phyloP scores from a whole-genome alignment of 2,329 filamentous ascomycete genomes.

The Emydomyces testavorans region DNA sequence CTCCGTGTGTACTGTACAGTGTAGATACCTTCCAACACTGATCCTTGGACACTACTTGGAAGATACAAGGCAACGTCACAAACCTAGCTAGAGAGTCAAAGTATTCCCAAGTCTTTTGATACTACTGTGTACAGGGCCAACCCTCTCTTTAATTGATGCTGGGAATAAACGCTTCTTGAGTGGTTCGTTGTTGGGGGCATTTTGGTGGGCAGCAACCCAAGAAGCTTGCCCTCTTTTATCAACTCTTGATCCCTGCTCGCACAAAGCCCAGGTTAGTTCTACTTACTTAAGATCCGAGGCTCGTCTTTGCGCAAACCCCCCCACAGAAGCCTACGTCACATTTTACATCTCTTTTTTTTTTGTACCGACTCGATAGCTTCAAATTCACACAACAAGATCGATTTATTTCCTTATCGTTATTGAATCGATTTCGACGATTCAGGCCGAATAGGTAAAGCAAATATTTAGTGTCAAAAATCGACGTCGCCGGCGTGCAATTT shows the following conservation, averaged over 20 bases:
- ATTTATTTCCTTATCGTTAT: too few species aligned
- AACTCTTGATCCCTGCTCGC: slow-evolving; percentile 1
- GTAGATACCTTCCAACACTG: too few species aligned
- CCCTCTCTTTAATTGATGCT: too few species aligned
- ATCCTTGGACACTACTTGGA: neutral
- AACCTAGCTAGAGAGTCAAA: neutral
- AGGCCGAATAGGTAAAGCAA: too few species aligned
- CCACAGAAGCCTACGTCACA: slow-evolving; percentile 9
- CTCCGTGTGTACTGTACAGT: neutral
- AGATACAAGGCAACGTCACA: neutral
- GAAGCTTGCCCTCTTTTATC: neutral
- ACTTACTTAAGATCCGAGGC: slow-evolving; percentile 2
- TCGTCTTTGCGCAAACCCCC: slow-evolving; percentile 2
- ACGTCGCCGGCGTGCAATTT: too few species aligned
- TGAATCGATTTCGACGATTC: too few species aligned
- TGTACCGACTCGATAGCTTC: neutral
- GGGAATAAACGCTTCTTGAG: too few species aligned
- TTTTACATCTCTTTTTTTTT: neutral
- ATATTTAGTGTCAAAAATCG: too few species aligned
- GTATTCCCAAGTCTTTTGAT: neutral
- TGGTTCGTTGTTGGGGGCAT: neutral
- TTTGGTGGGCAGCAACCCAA: neutral
- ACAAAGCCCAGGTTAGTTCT: neutral
- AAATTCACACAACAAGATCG: neutral
- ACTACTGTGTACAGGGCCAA: too few species aligned